Base-by-base conservation (phyloP, 108 stramenopile species). In the Fistulifera pelliculosa region DNA sequence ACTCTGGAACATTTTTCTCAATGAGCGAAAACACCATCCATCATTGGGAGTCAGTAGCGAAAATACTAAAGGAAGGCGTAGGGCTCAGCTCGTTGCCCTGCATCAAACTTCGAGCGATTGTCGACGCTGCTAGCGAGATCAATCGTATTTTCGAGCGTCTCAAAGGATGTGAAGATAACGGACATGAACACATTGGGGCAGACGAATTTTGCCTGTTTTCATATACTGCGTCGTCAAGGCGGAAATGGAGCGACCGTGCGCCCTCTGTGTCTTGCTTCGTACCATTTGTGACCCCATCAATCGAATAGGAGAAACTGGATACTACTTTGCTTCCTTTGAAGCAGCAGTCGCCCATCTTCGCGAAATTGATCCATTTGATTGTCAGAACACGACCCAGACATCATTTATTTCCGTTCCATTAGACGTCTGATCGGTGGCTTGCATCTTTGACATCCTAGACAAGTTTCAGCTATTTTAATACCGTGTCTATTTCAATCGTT, bases 171-270 rank as follows among this genome's bases (percentile, higher is more conserved):
- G 38, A 21, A 6, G 48, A 25, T 18, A 8, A 35, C 6, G 44
- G 39, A 35, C 24, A 52, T 16, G 51, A 18, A 5, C 50, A 67
- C 26, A 40, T 71, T 12, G 83, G 88, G n/a, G 94, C 90, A 10
- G 90, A 95, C 60, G 82, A 95, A 52, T 85, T 95, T 70, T 95
- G n/a, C 94, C 94, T 0, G 88, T 92, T 38, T 92, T 95, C 49
- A 86, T 95, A 14, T 92, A 80, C 62, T 76, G 84, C 57, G 76
- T 95, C 26, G 83, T 93, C 48, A 58, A 66, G 49, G 76, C 94
- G 0, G 76, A 85, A 17, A 67, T 95, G 61, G 86, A 90, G 58
- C 56, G 86, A 22, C 87, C 90, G 0, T 85, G 70, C 41, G 85
- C 88, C 23, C 60, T 95, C 13, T 80, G 85, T 55, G 77, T 75